A percentile compares a stretch with the other conserved stretches of the same genome.
Evolutionary conservation across 805 yeast genomes (phyloP).

Genomic region (Sporopachydermia quercuum): DNA sequence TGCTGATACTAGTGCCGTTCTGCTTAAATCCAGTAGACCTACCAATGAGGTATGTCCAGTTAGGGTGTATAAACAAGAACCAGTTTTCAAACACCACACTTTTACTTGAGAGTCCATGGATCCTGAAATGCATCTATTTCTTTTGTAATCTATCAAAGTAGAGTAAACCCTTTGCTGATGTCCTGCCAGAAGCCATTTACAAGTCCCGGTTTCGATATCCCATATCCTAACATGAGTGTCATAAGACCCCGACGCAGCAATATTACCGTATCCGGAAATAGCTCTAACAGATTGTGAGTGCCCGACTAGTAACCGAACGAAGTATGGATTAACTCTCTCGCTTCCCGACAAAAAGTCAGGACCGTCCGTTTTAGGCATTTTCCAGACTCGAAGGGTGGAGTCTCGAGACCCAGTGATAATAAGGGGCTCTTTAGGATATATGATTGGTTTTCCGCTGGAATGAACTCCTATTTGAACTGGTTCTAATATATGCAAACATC

Average conservation of each 20-base stretch:
- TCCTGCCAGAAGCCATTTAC: constrained; percentile 62
- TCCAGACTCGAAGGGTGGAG: constrained; percentile 72
- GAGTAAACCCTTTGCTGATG: constrained; percentile 82
- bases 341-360: constrained; percentile 18
- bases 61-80: constrained; percentile 50
- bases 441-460: constrained; percentile 38
- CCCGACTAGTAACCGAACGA: constrained; percentile 55
- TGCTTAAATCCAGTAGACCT: constrained; percentile 68
- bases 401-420: constrained; percentile 86
- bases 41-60: constrained; percentile 87
- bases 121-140: constrained; percentile 78
- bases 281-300: constrained; percentile 77
- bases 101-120: constrained; percentile 80
- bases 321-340: constrained; percentile 36
- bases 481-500: constrained; percentile 74
- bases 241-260: constrained; percentile 79
- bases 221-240: constrained; percentile 86
- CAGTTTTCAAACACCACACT: constrained; percentile 79
- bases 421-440: constrained; percentile 49
- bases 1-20: constrained; percentile 72
- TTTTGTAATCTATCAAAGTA: constrained; percentile 64
- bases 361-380: constrained; percentile 36
- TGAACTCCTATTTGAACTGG: constrained; percentile 52
- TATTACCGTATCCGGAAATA: constrained; percentile 72
- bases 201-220: constrained; percentile 65